A percentile compares a stretch with the other conserved stretches of the same genome.
phyloP scores from a whole-genome alignment of 345 rosid genomes.

The Crucihimalaya himalaica region DNA sequence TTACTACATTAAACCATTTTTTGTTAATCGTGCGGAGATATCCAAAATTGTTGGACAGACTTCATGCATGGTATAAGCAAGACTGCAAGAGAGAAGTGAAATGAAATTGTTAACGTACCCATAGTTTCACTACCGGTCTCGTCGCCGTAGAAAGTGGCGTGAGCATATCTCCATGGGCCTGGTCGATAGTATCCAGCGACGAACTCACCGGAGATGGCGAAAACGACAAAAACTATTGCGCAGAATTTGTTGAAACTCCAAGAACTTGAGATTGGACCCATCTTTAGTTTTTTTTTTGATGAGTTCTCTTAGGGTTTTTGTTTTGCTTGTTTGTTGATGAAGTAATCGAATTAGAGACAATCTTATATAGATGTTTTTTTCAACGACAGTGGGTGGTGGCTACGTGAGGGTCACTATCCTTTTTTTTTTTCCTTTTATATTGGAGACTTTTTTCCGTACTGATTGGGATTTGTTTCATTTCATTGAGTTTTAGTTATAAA shows the following conservation, averaged over 20 bases:
- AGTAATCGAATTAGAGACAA: conserved; percentile 14
- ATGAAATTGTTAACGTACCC: conserved; percentile 42
- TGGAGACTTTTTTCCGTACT: conserved; percentile 35
- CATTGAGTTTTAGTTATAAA: conserved; percentile 11
- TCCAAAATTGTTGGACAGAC: neutral
- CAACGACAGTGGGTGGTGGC: conserved; percentile 28
- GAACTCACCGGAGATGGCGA: conserved; percentile 29
- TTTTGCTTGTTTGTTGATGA: conserved; percentile 27
- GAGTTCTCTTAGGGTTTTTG: neutral
- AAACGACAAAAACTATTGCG: conserved; percentile 26
- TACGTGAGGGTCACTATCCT: conserved; percentile 37
- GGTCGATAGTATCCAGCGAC: conserved; percentile 47
- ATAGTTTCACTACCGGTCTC: conserved; percentile 62
- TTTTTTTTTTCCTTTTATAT: neutral
- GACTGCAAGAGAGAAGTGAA: neutral
- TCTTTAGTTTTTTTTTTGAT: conserved; percentile 3
- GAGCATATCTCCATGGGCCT: conserved; percentile 57
- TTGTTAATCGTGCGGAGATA: neutral
- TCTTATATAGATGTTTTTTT: conserved; percentile 27
- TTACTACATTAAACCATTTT: neutral
- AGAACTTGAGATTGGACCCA: conserved; percentile 35
- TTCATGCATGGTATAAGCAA: conserved; percentile 1
- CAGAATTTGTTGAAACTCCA: conserved; percentile 47
- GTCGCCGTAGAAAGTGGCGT: conserved; percentile 76
- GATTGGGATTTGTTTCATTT: conserved; percentile 32